Conservation (phyloP, 2,329 filamentous ascomycete species). For the Lasiodiplodia theobromae region DNA sequence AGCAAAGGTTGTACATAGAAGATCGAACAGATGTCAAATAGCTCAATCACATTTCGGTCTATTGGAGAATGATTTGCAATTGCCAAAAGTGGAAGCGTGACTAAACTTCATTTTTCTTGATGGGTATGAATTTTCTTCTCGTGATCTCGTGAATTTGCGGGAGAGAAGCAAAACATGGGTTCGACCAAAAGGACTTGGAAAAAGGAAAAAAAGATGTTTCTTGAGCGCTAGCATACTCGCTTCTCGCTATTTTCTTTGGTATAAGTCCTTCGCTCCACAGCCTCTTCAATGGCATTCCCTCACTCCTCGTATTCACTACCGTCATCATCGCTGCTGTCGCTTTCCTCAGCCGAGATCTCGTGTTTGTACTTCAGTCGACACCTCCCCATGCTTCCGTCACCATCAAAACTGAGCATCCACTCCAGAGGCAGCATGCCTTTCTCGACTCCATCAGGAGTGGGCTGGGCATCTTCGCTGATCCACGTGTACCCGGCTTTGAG, state of each 20-base stretch:
- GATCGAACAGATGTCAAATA: neutral
- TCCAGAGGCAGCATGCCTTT: slow-evolving; percentile 48
- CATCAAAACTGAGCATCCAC: slow-evolving; percentile 52
- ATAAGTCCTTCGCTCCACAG: too few relatives aligned
- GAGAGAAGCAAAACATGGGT: too few relatives aligned
- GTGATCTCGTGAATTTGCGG: too few relatives aligned
- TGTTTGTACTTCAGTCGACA: slow-evolving; percentile 51
- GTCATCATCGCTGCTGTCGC: slow-evolving; percentile 4
- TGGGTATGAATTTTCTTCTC: too few relatives aligned
- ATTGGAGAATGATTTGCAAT: neutral
- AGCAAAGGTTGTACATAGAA: neutral
- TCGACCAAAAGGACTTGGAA: too few relatives aligned
- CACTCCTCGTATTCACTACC: neutral
- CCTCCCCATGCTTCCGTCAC: slow-evolving; percentile 50
- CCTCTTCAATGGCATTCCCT: neutral
- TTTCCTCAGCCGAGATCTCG: slow-evolving; percentile 35
- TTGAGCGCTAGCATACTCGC: too few relatives aligned
- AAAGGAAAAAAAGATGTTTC: too few relatives aligned
- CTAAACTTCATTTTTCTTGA: too few relatives aligned
- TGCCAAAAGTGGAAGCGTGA: too few relatives aligned
- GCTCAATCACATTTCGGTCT: neutral
- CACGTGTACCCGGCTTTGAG: slow-evolving; percentile 54
- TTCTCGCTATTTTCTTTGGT: too few relatives aligned
- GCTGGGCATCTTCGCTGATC: slow-evolving; percentile 49
- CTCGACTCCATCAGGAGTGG: slow-evolving; percentile 40